A percentile compares a stretch with the other conserved stretches of the same genome.
These are phyloP conservation scores for Pseudocohnilembus persalinus DNA, from an alignment of 169 alveolate genomes.

Conservation along the genomic window DNA sequence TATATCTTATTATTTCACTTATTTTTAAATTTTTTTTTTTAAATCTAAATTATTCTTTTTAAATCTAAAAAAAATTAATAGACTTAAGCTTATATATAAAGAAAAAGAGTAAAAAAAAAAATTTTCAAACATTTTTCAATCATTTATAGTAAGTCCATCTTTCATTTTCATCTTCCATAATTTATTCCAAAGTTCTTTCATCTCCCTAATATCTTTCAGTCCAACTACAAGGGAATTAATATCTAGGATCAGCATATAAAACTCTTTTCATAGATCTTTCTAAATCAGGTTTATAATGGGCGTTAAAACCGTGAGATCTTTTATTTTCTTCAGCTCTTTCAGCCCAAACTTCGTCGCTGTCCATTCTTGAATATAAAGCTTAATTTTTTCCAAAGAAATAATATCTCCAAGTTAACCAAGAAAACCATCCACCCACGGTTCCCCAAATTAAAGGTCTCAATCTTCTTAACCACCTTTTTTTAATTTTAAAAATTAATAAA, in stretches of 20 bases:
- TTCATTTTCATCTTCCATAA: constrained; percentile 32
- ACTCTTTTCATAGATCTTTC: constrained; percentile 36
- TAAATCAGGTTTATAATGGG: constrained; percentile 21
- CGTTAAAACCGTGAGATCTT: constrained; percentile 24
- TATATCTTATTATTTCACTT: too few relatives aligned
- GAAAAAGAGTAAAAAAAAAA: too few relatives aligned
- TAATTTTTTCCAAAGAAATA: not conserved
- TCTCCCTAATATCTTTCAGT: constrained; percentile 28
- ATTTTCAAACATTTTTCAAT: not conserved
- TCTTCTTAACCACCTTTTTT: constrained; percentile 26
- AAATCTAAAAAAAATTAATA: too few relatives aligned
- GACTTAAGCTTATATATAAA: too few relatives aligned
- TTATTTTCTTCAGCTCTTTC: not conserved
- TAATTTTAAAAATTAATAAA: too few relatives aligned
- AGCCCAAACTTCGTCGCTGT: not conserved
- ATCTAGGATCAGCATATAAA: constrained; percentile 30
- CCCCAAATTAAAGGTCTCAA: not conserved
- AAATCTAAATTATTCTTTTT: too few relatives aligned
- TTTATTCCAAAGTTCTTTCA: constrained; percentile 22
- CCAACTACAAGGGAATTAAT: constrained; percentile 17
- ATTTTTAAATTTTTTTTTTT: too few relatives aligned
- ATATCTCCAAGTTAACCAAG: not conserved
- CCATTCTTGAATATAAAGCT: not conserved
- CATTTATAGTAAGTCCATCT: constrained; percentile 29
- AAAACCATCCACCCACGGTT: not conserved